These are phyloP conservation scores for Penicillium concentricum DNA, from an alignment of 2,329 filamentous ascomycete genomes.

Conservation along the genomic window DNA sequence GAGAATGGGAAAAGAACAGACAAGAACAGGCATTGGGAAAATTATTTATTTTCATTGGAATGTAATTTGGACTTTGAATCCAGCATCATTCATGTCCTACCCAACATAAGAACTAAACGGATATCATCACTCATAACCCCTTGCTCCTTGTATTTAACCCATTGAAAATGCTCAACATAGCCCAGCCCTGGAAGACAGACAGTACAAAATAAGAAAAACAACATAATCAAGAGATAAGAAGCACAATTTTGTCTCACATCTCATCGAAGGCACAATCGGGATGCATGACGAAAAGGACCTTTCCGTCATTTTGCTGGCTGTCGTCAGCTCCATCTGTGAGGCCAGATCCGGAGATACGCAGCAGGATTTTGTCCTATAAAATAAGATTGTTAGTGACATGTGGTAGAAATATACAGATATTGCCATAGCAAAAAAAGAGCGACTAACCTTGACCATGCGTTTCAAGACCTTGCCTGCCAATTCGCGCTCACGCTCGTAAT, in stretches of 20 bases:
- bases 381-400: background rate
- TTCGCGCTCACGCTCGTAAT: constrained; percentile 70
- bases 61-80: background rate
- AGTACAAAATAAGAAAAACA: constrained; percentile 7
- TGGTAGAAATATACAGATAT: background rate
- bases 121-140: constrained; percentile 36
- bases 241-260: constrained; percentile 49
- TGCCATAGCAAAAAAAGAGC: background rate
- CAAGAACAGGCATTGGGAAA: background rate
- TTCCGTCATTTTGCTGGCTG: constrained; percentile 45
- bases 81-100: constrained; percentile 10
- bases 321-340: constrained; percentile 74
- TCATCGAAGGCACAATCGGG: constrained; percentile 85
- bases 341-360: constrained; percentile 74
- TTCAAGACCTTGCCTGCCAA: constrained; percentile 83
- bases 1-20: too few relatives aligned
- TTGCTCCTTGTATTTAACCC: constrained; percentile 25
- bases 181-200: constrained; percentile 14
- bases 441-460: constrained; percentile 83
- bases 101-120: constrained; percentile 18
- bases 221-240: constrained; percentile 6
- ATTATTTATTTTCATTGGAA: background rate
- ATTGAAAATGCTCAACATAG: constrained; percentile 23
- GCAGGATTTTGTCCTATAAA: constrained; percentile 57
- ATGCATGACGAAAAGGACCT: constrained; percentile 81